Evolutionary conservation across 306 rosid genomes (phyloP).

Genomic region (Inga laurina): DNA sequence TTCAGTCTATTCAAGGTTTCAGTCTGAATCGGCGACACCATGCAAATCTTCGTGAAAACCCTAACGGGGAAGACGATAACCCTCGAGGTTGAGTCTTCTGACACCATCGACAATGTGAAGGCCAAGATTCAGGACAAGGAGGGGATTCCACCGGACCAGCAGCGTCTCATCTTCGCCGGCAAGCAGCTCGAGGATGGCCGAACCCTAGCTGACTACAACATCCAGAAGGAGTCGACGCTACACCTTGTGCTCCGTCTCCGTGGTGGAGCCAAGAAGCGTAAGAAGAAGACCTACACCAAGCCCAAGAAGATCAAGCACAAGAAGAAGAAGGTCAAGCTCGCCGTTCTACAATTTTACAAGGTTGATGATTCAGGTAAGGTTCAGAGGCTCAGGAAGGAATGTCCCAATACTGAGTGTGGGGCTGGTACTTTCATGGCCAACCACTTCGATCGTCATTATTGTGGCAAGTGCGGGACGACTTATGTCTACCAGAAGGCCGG

Average conservation of each 20-base stretch:
- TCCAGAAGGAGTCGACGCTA: constrained; percentile 78
- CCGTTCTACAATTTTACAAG: constrained; percentile 77
- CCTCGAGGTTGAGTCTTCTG: neutral
- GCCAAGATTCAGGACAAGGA: neutral
- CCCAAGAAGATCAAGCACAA: constrained; percentile 87
- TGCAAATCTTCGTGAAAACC: constrained; percentile 87
- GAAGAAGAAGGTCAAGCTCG: constrained; percentile 80
- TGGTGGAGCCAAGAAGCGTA: constrained; percentile 79
- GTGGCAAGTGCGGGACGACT: constrained; percentile 76
- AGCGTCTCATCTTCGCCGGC: neutral
- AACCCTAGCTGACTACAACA: constrained; percentile 74
- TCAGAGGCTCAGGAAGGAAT: constrained; percentile 72
- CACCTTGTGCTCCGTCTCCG: constrained; percentile 77
- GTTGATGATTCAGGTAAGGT: constrained; percentile 74
- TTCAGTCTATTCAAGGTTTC: neutral
- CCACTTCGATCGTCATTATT: constrained; percentile 77
- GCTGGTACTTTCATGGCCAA: constrained; percentile 86
- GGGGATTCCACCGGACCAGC: neutral
- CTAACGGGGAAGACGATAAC: constrained; percentile 51
- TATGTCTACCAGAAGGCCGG: constrained; percentile 76
- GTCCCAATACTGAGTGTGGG: constrained; percentile 74
- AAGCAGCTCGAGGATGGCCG: constrained; percentile 76
- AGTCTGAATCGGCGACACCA: neutral
- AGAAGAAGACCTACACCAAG: constrained; percentile 88
- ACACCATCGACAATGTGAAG: neutral